A percentile compares a stretch with the other conserved stretches of the same genome.
These are phyloP conservation scores for Flaveria sonorensis DNA, from an alignment of 129 eudicot genomes.

Conservation along the genomic window DNA sequence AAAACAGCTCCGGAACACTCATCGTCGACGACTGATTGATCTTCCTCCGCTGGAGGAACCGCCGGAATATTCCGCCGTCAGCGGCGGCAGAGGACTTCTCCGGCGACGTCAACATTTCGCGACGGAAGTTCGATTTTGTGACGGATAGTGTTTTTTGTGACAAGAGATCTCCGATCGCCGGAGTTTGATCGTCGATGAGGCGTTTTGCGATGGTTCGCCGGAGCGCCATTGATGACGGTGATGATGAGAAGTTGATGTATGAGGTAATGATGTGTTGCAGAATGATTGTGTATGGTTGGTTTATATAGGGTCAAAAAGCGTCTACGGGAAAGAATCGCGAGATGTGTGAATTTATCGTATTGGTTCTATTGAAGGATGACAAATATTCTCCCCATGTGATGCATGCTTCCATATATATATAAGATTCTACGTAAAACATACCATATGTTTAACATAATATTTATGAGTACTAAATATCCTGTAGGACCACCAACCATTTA, in stretches of 20 bases:
- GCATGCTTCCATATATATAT: constrained; percentile 10
- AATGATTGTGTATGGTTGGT: constrained; percentile 9
- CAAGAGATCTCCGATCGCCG: constrained; percentile 17
- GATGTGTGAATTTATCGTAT: constrained; percentile 17
- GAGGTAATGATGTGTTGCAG: constrained; percentile 10
- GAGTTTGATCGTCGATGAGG: constrained; percentile 29
- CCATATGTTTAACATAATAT: neutral
- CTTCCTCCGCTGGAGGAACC: constrained; percentile 50
- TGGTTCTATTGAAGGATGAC: neutral
- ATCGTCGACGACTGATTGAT: constrained; percentile 41
- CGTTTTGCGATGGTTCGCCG: constrained; percentile 57
- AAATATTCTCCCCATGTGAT: constrained; percentile 16
- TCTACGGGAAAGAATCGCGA: constrained; percentile 14
- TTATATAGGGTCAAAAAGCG: constrained; percentile 27
- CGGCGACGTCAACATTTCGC: constrained; percentile 36
- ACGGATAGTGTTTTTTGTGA: constrained; percentile 24
- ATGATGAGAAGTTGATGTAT: neutral
- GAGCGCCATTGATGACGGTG: constrained; percentile 58
- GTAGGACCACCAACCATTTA: too few species aligned
- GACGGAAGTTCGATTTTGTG: constrained; percentile 32
- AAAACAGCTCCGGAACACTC: constrained; percentile 45
- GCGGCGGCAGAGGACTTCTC: constrained; percentile 10
- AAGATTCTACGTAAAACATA: neutral
- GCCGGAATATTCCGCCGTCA: constrained; percentile 46
- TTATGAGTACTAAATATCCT: too few species aligned